These are phyloP conservation scores for Xylona heveae DNA, from an alignment of 495 filamentous ascomycete genomes.

Conservation along the genomic window DNA sequence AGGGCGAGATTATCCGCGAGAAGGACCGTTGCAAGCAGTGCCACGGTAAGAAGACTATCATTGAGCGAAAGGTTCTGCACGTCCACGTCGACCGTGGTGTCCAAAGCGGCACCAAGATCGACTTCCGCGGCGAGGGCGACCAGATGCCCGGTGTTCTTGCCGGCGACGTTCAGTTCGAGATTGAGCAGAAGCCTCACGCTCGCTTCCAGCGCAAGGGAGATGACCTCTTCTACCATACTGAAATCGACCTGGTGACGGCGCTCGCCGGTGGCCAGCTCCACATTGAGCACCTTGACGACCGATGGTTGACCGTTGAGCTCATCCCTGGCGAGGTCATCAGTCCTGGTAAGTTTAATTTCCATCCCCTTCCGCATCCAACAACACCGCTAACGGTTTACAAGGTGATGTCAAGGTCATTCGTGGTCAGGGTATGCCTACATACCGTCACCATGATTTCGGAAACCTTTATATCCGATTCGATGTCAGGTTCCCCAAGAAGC, in stretches of 20 bases:
- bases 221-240: constrained; percentile 84
- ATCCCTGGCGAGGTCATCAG: constrained; percentile 82
- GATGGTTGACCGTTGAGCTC: constrained; percentile 85
- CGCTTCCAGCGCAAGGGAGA: constrained; percentile 93
- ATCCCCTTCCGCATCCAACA: neutral
- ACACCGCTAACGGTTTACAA: constrained; percentile 18
- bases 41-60: constrained; percentile 87
- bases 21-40: constrained; percentile 93
- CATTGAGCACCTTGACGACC: constrained; percentile 92
- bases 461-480: constrained; percentile 97
- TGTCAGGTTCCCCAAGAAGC: constrained; percentile 77
- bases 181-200: constrained; percentile 90
- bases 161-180: constrained; percentile 92
- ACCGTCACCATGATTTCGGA: constrained; percentile 84
- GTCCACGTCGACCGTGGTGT: constrained; percentile 95
- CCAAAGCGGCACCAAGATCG: constrained; percentile 79
- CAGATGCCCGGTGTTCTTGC: constrained; percentile 83
- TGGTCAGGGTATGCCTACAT: constrained; percentile 96
- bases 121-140: constrained; percentile 91
- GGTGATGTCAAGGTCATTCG: constrained; percentile 84
- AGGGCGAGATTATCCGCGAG: constrained; percentile 88
- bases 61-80: constrained; percentile 94
- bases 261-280: constrained; percentile 73
- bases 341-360: constrained; percentile 44
- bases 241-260: constrained; percentile 91